Conservation (phyloP, 371 early-diverging fungal genomes). For the Globomyces sp. region DNA sequence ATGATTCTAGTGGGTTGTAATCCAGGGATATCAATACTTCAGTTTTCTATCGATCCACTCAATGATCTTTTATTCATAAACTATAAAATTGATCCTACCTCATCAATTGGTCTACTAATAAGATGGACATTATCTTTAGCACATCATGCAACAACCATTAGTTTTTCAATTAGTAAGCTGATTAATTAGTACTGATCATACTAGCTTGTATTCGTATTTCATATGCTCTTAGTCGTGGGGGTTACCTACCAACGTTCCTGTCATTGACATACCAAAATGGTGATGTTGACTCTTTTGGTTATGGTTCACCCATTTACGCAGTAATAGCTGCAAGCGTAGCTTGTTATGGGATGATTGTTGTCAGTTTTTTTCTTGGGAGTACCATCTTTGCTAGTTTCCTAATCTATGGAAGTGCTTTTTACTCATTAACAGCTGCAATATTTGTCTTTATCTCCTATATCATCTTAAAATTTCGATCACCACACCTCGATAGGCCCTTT, state of each 20-base stretch:
- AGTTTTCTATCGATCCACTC: background rate
- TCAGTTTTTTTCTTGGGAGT: background rate
- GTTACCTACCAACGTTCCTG: background rate
- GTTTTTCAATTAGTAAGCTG: background rate
- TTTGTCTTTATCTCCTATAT: slow-evolving; percentile 1
- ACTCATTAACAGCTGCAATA: slow-evolving; percentile 2
- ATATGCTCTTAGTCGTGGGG: slow-evolving; percentile 5
- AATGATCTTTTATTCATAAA: background rate
- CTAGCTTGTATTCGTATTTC: background rate
- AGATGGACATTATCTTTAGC: slow-evolving; percentile 6
- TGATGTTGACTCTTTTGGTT: background rate
- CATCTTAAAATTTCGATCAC: background rate
- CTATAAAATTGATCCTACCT: background rate
- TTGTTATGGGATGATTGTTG: slow-evolving; percentile 2
- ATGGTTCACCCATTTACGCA: slow-evolving; percentile 3
- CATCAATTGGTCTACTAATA: background rate
- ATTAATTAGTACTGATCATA: too few relatives aligned
- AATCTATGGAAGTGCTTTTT: background rate
- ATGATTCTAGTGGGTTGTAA: background rate
- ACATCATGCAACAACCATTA: background rate
- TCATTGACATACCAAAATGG: background rate
- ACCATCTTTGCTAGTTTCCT: background rate
- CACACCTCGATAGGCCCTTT: background rate
- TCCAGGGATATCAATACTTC: background rate
- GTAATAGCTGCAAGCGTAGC: background rate